A percentile compares a stretch with the other conserved stretches of the same genome.
Conservation (phyloP, 1,284 basidiomycete species). For the Sanghuangporus sanghuang region DNA sequence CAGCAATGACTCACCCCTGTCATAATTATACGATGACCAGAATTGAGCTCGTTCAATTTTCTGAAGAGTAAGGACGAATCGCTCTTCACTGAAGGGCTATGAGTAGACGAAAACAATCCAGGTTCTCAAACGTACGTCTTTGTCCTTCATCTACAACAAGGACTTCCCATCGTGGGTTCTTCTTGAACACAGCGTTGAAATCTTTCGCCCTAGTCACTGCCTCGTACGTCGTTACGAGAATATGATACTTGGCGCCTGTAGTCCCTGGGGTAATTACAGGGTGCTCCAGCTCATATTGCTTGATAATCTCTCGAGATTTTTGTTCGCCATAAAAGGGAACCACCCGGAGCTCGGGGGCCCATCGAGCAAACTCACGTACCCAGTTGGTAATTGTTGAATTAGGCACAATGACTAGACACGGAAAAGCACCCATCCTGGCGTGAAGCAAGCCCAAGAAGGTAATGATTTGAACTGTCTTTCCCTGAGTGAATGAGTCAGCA, state of each 20-base stretch:
- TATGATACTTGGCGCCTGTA: conserved; percentile 69
- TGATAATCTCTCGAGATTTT: conserved; percentile 76
- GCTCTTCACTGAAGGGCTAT: conserved; percentile 60
- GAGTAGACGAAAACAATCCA: conserved; percentile 3
- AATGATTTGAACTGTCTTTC: conserved; percentile 91
- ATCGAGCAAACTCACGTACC: conserved; percentile 85
- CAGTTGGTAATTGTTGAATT: conserved; percentile 91
- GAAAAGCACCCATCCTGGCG: conserved; percentile 55
- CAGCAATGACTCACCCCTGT: conserved; percentile 58
- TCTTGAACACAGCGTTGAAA: conserved; percentile 70
- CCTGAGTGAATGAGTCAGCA: conserved; percentile 37
- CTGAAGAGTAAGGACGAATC: conserved; percentile 79
- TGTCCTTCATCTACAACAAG: conserved; percentile 94
- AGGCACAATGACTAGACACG: conserved; percentile 88
- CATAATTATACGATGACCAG: conserved; percentile 83
- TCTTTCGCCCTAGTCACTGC: conserved; percentile 62
- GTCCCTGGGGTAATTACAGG: conserved; percentile 31
- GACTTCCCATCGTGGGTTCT: conserved; percentile 85
- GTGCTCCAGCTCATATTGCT: conserved; percentile 79
- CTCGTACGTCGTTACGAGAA: conserved; percentile 90
- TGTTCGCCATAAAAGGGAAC: conserved; percentile 81
- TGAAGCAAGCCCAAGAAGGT: conserved; percentile 82
- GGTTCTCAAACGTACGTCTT: conserved; percentile 51
- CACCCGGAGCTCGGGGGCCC: conserved; percentile 80
- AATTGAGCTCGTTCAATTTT: conserved; percentile 76